phyloP scores from a whole-genome alignment of 2,329 filamentous ascomycete species.

The Didymella keratinophila region DNA sequence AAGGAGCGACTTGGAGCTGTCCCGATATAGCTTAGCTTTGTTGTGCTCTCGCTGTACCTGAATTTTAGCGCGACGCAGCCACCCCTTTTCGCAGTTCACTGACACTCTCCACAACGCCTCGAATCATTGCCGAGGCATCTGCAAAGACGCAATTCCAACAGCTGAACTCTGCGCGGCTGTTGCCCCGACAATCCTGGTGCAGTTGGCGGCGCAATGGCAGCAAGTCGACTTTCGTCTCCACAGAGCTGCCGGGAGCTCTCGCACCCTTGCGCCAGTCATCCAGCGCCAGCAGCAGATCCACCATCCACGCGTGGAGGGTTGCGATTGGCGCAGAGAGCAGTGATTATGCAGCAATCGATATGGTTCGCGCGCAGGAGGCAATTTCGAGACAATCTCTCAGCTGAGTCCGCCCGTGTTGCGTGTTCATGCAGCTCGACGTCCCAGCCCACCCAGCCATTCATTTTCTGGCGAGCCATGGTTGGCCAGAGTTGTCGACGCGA shows the following conservation, averaged over 20 bases:
- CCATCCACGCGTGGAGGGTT: conserved; percentile 39
- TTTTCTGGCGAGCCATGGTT: conserved; percentile 23
- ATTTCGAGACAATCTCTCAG: conserved; percentile 36
- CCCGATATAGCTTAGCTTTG: conserved; percentile 31
- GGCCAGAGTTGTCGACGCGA: conserved; percentile 5
- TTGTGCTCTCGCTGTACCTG: conserved; percentile 33
- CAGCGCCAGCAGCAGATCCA: conserved; percentile 22
- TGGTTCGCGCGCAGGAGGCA: conserved; percentile 35
- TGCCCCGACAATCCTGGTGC: conserved; percentile 34
- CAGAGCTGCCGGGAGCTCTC: conserved; percentile 28
- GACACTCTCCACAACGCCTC: conserved; percentile 19
- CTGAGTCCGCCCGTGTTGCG: conserved; percentile 36
- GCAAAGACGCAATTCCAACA: conserved; percentile 25
- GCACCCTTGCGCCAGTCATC: conserved; percentile 9
- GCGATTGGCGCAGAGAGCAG: conserved; percentile 38
- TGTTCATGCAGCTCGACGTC: conserved; percentile 22
- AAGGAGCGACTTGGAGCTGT: conserved; percentile 33
- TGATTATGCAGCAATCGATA: conserved; percentile 22
- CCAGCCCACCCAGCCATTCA: conserved; percentile 34
- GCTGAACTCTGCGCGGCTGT: conserved; percentile 32
- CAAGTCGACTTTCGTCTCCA: conserved; percentile 19
- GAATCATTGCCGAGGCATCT: conserved; percentile 37
- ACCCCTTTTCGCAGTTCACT: conserved; percentile 31
- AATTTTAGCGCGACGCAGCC: conserved; percentile 29
- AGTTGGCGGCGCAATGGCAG: conserved; percentile 24